Base-by-base conservation (phyloP, 2,329 filamentous ascomycete genomes). In the Bimuria novae-zelandiae region DNA sequence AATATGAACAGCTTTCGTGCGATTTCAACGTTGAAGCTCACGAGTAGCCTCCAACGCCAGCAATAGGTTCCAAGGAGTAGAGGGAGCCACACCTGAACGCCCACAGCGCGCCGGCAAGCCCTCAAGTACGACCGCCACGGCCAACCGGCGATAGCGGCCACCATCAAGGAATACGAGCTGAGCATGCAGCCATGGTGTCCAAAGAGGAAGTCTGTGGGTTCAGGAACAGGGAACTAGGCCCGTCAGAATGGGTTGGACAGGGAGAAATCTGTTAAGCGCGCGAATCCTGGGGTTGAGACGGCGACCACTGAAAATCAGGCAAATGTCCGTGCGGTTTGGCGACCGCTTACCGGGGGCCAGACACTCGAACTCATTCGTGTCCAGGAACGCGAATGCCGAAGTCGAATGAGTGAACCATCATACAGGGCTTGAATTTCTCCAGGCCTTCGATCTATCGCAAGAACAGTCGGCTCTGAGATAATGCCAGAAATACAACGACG, bases 291-390 rank as follows among this genome's bases (percentile, higher is more conserved):
- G 30, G 23, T 25, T 40, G 47, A n/a, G 41, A 54, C 36, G 45
- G 46, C 52, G 46, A 51, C 43, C 30, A 39, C 44, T 41, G 48
- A 43, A 40, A 44, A 52, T 51, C 53, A 52, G 39, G 49, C 53
- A 46, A 42, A 44, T 41, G 42, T 30, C 33, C 23, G 52, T 47
- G 40, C 39, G 29, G 47, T 19, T 14, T 44, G 42, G 33, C 32
- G 21, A 16, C 16, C n/a, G 43, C 43, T 16, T 11, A 7, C 7
- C 32, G 43, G n/a, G n/a, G n/a, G n/a, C n/a, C n/a, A n/a, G n/a
- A n/a, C n/a, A n/a, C n/a, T n/a, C n/a, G n/a, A n/a, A n/a, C n/a
- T n/a, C n/a, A n/a, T n/a, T n/a, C n/a, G n/a, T n/a, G n/a, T n/a
- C n/a, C n/a, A n/a, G n/a, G n/a, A n/a, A 47, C n/a, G 33, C 44